Evolutionary conservation across 164 flowering plant genomes (phyloP), one percentile per base, ranked within the genome.

Genomic region (Malania oleifera): DNA sequence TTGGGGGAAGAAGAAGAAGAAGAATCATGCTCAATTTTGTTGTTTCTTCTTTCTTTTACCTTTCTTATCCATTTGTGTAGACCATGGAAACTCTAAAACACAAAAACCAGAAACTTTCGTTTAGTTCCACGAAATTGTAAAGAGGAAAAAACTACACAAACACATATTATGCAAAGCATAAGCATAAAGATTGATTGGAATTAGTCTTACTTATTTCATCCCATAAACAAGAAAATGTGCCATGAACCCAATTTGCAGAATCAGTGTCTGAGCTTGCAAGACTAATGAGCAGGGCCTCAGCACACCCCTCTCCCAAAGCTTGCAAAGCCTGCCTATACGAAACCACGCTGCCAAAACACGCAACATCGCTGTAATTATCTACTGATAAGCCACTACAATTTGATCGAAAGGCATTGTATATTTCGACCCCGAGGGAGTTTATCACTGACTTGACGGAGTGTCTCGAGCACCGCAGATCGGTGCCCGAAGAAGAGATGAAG

Each of bases 151-250:
- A 43, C 35, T 9, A 4, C n/a, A n/a, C n/a, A n/a, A n/a, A n/a
- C n/a, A n/a, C n/a, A n/a, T n/a, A n/a, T n/a, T n/a, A n/a, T n/a
- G n/a, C n/a, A n/a, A n/a, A n/a, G n/a, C n/a, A n/a, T n/a, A n/a
- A n/a, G n/a, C n/a, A n/a, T n/a, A n/a, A n/a, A n/a, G 9, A 4
- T 31, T 31, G 9, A 9, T 9, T 31, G 9, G 35, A 4, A 31
- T 38, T 25, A 5, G 19, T 23, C 68, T 69, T 56, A 69, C 73
- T 1, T 13, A 60, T 64, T 48, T 69, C 69, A 51, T 64, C 64
- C 68, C 68, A 55, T 39, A 69, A 60, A 45, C 73, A 69, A n/a
- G 68, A 59, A 52, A 69, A 69, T 38, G 61, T 48, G 8, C 54
- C 69, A 22, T 60, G 48, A 64, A 64, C 73, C 65, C 64, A 64